Evolutionary conservation across 345 rosid species (phyloP), one percentile per base, ranked within the genome.

Genomic region (Adansonia digitata): DNA sequence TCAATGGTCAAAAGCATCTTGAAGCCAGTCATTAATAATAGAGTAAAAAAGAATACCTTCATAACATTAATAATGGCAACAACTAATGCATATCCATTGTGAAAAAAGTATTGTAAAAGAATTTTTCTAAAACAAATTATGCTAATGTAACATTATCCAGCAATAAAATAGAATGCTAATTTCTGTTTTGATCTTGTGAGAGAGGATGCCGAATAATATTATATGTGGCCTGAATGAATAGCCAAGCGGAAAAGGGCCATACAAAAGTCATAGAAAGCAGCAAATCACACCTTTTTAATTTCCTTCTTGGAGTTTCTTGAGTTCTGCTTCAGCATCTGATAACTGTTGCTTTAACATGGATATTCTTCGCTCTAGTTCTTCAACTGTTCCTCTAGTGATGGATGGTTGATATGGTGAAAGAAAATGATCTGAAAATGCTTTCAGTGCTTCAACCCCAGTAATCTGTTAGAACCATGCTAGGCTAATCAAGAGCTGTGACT

Each of bases 391-490:
- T 77, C 74, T 79, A 60, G 76, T 42, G n/a, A 73, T 67, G 22
- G 85, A 60, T 46, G 98, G 88, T 76, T 88, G 83, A 82, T 90
- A 90, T 0, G 93, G 92, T 5, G 84, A 71, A 77, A 87, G 46
- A 84, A 95, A 93, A 65, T 83, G 82, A 57, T 26, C 72, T 29
- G 99, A 95, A 79, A 95, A 91, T 17, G 87, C 85, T 76, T 89
- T 87, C 49, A 95, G 88, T 71, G 98, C 92, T 82, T 91, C 92
- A 20, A 91, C 89, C 56, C 98, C 99, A 53, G 99, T 95, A 49
- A 95, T 97, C 99, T 95, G 65, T 80, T 13, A 82, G 78, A 35
- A 34, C 37, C 37, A 57, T 64, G 66, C 39, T 55, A 43, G 6
- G 29, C 57, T 72, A 13, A 74, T 80, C 80, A 85, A 66, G 14